Evolutionary conservation across 78 protist genomes (phyloP).

Genomic region (Dictyostelium intermedium): DNA sequence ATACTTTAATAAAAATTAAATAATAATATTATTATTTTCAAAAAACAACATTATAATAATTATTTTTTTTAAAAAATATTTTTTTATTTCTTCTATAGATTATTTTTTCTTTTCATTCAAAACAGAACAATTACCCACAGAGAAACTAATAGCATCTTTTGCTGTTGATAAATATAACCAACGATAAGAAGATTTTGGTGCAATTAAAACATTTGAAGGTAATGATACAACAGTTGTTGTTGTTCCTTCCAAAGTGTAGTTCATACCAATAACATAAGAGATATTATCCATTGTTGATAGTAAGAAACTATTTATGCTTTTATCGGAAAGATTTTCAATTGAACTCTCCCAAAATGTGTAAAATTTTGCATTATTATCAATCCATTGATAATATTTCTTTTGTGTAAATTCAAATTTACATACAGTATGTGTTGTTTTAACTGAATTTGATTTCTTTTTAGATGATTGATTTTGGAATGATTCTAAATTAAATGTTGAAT

Average conservation of each 20-base stretch:
- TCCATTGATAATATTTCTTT: slow-evolving; percentile 47
- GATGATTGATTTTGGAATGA: not conserved
- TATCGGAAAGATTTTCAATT: not conserved
- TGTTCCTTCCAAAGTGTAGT: not conserved
- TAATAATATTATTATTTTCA: too few relatives aligned
- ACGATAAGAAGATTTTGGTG: slow-evolving; percentile 21
- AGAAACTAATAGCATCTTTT: slow-evolving; percentile 1
- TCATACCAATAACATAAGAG: slow-evolving; percentile 8
- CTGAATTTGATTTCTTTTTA: not conserved
- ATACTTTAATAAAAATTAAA: too few relatives aligned
- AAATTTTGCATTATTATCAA: slow-evolving; percentile 19
- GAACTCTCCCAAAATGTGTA: slow-evolving; percentile 5
- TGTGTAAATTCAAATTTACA: slow-evolving; percentile 34
- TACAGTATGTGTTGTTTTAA: not conserved
- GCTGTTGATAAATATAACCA: slow-evolving; percentile 33
- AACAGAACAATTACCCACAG: not conserved
- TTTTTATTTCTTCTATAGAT: too few relatives aligned
- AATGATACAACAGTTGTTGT: not conserved
- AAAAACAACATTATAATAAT: too few relatives aligned
- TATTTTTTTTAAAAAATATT: too few relatives aligned
- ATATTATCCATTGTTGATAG: slow-evolving; percentile 52
- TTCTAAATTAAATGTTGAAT: not conserved
- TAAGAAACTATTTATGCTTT: not conserved
- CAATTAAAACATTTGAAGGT: not conserved
- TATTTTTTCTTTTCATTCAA: not conserved